Evolutionary conservation across 83 land plant genomes (phyloP).

Genomic region (Thuja plicata): DNA sequence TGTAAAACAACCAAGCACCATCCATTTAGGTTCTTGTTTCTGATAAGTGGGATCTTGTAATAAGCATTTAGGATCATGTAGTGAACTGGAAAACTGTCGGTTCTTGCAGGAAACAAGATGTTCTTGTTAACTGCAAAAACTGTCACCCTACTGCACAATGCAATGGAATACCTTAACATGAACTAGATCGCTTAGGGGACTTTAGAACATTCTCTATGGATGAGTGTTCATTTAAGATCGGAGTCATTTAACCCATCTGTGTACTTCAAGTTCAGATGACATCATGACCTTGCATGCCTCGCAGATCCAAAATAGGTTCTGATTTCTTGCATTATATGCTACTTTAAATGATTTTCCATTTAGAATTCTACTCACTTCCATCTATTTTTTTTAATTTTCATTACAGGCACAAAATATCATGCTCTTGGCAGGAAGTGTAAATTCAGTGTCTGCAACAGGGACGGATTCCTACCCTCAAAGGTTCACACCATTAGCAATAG

Average conservation of each 20-base stretch:
- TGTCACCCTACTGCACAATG: background rate
- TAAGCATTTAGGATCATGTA: background rate
- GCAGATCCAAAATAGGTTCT: background rate
- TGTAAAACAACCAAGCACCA: background rate
- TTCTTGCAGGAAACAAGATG: background rate
- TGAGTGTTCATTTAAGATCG: background rate
- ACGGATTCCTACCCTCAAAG: conserved; percentile 5
- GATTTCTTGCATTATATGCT: background rate
- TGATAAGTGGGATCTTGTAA: background rate
- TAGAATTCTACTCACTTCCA: background rate
- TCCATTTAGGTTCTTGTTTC: background rate
- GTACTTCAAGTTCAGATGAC: background rate
- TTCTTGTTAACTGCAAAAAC: background rate
- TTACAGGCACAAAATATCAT: conserved; percentile 30
- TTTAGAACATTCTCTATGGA: background rate
- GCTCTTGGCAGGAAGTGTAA: conserved; percentile 22
- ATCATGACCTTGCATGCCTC: background rate
- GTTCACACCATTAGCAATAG: conserved; percentile 5
- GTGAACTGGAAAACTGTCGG: background rate
- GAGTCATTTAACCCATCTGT: background rate
- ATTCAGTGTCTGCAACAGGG: background rate
- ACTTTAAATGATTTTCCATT: background rate
- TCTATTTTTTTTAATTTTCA: background rate
- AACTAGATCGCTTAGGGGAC: background rate
- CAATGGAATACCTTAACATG: background rate